These are phyloP conservation scores for Trametes sp. DNA, from an alignment of 1,284 basidiomycete species.

Conservation along the genomic window DNA sequence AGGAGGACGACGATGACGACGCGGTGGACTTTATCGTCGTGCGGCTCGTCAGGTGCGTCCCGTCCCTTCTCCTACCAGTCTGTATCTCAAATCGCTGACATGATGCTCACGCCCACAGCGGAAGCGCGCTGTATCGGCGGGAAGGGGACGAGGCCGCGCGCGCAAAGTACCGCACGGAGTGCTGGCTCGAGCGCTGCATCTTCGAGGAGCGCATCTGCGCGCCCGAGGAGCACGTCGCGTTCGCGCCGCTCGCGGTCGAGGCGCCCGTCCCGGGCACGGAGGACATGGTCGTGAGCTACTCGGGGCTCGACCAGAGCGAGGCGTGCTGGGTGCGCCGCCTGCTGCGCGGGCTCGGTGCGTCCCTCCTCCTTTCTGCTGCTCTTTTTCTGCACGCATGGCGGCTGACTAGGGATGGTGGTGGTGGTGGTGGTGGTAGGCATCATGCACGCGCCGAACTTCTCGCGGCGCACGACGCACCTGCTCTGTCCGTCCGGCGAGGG, in stretches of 20 bases:
- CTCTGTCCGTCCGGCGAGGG: slow-evolving; percentile 74
- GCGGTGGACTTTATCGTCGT: slow-evolving; percentile 72
- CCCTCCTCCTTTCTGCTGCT: slow-evolving; percentile 14
- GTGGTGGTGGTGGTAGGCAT: slow-evolving; percentile 51
- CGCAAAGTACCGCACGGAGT: slow-evolving; percentile 76
- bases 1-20: slow-evolving; percentile 54
- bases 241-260: slow-evolving; percentile 62
- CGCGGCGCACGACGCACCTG: slow-evolving; percentile 70
- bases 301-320: slow-evolving; percentile 74
- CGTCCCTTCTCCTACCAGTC: slow-evolving; percentile 18
- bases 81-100: not conserved
- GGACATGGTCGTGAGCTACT: slow-evolving; percentile 64
- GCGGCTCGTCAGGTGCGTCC: slow-evolving; percentile 69
- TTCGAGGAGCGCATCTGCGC: slow-evolving; percentile 69
- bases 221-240: slow-evolving; percentile 66
- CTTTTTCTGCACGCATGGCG: not conserved
- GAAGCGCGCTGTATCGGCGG: slow-evolving; percentile 63
- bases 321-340: slow-evolving; percentile 66
- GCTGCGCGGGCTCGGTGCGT: slow-evolving; percentile 67
- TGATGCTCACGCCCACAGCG: slow-evolving; percentile 47
- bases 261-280: slow-evolving; percentile 61
- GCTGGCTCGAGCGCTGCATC: slow-evolving; percentile 82
- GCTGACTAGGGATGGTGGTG: too few relatives aligned
- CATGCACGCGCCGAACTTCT: slow-evolving; percentile 62
- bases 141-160: slow-evolving; percentile 55